Conservation (phyloP, 345 rosid genomes). For the Brassica rapa region DNA sequence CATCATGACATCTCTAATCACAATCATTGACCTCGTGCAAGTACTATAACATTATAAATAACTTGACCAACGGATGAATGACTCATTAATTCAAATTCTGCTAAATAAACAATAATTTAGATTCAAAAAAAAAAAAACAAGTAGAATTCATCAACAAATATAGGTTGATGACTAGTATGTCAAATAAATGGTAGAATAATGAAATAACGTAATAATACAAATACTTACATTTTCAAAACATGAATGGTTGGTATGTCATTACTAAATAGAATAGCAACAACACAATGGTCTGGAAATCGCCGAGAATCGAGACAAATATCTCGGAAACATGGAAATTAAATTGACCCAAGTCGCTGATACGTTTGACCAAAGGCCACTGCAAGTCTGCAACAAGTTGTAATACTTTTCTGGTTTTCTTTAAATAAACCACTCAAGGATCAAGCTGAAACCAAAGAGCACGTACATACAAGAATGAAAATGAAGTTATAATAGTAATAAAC, state of each 20-base stretch:
- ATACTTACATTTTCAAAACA: background rate
- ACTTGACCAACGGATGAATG: constrained; percentile 10
- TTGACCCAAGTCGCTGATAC: constrained; percentile 22
- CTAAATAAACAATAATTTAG: background rate
- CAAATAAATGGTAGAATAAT: background rate
- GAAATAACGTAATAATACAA: background rate
- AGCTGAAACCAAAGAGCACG: background rate
- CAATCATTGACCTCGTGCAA: constrained; percentile 28
- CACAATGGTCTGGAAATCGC: constrained; percentile 36
- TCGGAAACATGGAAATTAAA: constrained; percentile 34
- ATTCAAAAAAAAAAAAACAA: background rate
- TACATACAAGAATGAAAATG: background rate
- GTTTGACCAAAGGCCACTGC: constrained; percentile 30
- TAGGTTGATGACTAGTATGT: background rate
- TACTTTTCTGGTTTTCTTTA: background rate
- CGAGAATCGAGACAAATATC: constrained; percentile 26
- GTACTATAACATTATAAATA: background rate
- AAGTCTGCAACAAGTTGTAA: background rate
- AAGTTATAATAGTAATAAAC: constrained; percentile 9
- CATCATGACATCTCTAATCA: constrained; percentile 12
- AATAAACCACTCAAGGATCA: background rate
- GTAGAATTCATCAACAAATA: background rate
- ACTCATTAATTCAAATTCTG: constrained; percentile 1
- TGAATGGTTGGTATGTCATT: background rate
- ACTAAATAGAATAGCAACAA: background rate